Conservation (phyloP, 2,329 filamentous ascomycete genomes). For the Talaromyces sp. region DNA sequence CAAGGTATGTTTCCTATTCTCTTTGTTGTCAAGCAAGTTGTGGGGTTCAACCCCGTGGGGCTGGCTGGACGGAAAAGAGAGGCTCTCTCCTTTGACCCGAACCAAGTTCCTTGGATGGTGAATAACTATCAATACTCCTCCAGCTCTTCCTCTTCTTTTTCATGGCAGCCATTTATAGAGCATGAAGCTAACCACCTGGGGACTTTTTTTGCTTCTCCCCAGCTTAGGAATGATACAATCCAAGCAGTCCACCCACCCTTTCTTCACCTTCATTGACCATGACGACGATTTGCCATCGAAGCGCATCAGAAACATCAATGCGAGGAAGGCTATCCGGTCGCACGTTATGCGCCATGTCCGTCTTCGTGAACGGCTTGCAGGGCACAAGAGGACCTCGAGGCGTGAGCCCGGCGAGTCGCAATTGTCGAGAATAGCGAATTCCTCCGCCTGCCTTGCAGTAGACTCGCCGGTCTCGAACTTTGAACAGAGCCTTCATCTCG, state of each 20-base stretch:
- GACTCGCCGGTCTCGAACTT: not conserved
- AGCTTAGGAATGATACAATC: slow-evolving; percentile 14
- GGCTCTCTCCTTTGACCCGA: not conserved
- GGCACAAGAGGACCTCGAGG: slow-evolving; percentile 30
- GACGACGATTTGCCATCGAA: slow-evolving; percentile 34
- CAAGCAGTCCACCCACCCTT: slow-evolving; percentile 21
- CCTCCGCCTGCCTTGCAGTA: not conserved
- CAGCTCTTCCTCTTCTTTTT: not conserved
- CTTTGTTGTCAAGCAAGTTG: not conserved
- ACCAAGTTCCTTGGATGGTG: not conserved
- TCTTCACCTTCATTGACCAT: slow-evolving; percentile 38
- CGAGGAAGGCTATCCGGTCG: slow-evolving; percentile 36
- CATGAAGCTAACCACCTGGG: slow-evolving; percentile 2
- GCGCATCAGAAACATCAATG: slow-evolving; percentile 32
- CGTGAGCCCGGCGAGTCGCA: slow-evolving; percentile 17
- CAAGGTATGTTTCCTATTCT: not conserved
- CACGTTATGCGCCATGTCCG: slow-evolving; percentile 41
- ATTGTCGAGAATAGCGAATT: slow-evolving; percentile 9
- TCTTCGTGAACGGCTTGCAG: slow-evolving; percentile 33
- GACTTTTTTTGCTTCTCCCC: slow-evolving; percentile 15
- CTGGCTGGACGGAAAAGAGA: not conserved
- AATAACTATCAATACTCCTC: not conserved
- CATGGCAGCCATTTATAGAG: not conserved
- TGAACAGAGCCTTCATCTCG: not conserved
- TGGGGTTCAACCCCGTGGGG: not conserved